These are phyloP conservation scores for Lonicera japonica DNA, from an alignment of 129 eudicot genomes.

Conservation along the genomic window DNA sequence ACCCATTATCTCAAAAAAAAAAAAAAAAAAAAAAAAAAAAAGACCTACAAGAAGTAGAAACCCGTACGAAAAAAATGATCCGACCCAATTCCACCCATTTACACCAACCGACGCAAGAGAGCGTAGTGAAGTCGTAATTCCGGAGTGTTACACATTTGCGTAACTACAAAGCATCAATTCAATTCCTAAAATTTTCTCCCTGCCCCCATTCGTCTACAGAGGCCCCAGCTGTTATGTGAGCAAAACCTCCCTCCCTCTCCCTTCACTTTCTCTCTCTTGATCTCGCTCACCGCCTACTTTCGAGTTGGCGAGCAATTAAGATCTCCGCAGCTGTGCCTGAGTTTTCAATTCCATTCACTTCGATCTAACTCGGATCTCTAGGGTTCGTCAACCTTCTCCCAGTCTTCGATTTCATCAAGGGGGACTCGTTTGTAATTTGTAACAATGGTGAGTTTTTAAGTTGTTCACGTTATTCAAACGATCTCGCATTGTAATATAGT, in stretches of 20 bases:
- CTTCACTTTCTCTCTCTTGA: conserved; percentile 16
- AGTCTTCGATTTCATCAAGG: conserved; percentile 20
- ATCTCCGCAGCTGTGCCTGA: conserved; percentile 18
- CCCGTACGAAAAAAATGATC: too few species aligned
- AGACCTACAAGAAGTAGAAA: too few species aligned
- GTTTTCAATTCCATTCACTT: conserved; percentile 28
- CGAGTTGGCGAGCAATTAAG: conserved; percentile 15
- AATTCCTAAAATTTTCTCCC: conserved; percentile 4
- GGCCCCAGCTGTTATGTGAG: conserved; percentile 15
- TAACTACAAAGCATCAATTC: neutral
- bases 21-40: too few species aligned
- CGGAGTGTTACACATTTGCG: neutral
- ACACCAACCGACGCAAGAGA: too few species aligned
- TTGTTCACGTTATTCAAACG: neutral
- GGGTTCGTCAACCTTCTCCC: conserved; percentile 21
- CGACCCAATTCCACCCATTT: too few species aligned
- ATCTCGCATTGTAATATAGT: conserved; percentile 8
- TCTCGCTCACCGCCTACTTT: conserved; percentile 9
- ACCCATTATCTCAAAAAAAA: too few species aligned
- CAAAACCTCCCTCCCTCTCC: conserved; percentile 16
- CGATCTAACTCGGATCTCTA: conserved; percentile 46
- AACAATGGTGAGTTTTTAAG: conserved; percentile 40
- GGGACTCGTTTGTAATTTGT: conserved; percentile 12
- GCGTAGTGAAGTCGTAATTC: too few species aligned
- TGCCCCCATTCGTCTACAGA: conserved; percentile 14